Evolutionary conservation across 805 yeast species (phyloP).

Genomic region (Zygotorulaspora florentina): DNA sequence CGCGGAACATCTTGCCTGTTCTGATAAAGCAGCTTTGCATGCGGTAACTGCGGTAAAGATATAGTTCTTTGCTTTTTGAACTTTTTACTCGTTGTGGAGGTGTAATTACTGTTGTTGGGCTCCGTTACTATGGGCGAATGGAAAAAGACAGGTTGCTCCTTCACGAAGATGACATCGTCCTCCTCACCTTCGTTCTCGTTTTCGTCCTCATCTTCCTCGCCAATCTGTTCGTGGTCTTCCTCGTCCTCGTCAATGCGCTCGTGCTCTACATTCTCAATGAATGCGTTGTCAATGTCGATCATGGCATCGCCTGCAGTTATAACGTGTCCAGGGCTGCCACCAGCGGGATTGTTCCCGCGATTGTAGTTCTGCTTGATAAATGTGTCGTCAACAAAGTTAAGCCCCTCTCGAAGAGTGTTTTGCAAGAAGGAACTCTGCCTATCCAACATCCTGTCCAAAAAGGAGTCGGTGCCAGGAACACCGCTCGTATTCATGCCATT

Average conservation of each 20-base stretch:
- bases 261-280: conserved; percentile 2
- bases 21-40: conserved; percentile 42
- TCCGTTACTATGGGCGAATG: conserved; percentile 11
- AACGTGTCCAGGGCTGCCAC: conserved; percentile 2
- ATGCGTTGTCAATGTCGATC: conserved; percentile 4
- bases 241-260: conserved; percentile 6
- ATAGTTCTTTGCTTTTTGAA: conserved; percentile 46
- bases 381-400: conserved; percentile 8
- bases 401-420: conserved; percentile 19
- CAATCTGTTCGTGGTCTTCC: conserved; percentile 3
- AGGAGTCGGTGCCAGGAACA: conserved; percentile 10
- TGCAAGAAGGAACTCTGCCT: conserved; percentile 24
- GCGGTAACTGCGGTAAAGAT: conserved; percentile 51
- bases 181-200: conserved; percentile 16
- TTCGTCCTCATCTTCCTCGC: conserved; percentile 8
- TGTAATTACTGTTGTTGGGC: conserved; percentile 15
- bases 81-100: conserved; percentile 23
- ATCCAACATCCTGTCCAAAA: conserved; percentile 27
- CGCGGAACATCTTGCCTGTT: conserved; percentile 18
- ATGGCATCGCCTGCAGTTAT: conserved; percentile 14
- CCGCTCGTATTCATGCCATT: neutral
- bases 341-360: conserved; percentile 2
- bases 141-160: conserved; percentile 26
- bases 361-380: conserved; percentile 1
- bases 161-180: conserved; percentile 30